A percentile compares a stretch with the other conserved stretches of the same genome.
phyloP scores from a whole-genome alignment of 306 rosid species.

The Coriaria nepalensis region DNA sequence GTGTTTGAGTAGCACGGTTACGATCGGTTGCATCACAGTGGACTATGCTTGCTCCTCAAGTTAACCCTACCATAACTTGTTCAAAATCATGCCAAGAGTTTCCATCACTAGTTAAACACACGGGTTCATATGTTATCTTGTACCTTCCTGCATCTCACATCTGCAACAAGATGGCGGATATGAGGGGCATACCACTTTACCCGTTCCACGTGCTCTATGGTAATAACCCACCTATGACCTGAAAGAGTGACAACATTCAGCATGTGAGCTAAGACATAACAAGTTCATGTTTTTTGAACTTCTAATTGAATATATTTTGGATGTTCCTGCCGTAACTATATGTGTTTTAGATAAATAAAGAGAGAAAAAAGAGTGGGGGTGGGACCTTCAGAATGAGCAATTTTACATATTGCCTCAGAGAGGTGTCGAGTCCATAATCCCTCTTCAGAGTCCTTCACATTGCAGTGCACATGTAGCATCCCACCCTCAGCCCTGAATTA shows the following conservation, averaged over 20 bases:
- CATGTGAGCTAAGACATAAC: conserved; percentile 1
- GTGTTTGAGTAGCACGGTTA: no score
- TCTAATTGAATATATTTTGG: no score
- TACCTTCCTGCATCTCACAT: conserved; percentile 51
- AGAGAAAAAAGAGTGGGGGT: conserved; percentile 5
- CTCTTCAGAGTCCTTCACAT: conserved; percentile 69
- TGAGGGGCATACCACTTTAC: conserved; percentile 96
- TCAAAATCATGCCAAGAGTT: no score
- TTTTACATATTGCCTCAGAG: conserved; percentile 42
- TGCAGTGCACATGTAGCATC: conserved; percentile 64
- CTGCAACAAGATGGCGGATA: conserved; percentile 78
- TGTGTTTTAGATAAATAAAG: no score
- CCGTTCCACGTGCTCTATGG: conserved; percentile 62
- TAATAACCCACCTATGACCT: conserved; percentile 74
- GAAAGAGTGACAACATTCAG: conserved; percentile 14
- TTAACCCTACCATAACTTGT: no score
- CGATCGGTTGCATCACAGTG: no score
- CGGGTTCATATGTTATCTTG: conserved; percentile 16
- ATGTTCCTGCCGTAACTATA: no score
- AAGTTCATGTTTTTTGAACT: no score
- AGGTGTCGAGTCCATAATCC: conserved; percentile 44
- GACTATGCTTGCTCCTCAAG: no score
- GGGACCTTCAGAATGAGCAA: conserved; percentile 79
- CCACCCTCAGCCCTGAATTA: conserved; percentile 74
- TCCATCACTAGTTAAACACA: no score